Evolutionary conservation across 805 yeast species (phyloP), one percentile per base, ranked within the genome.

Genomic region (Candida dajiaensis): DNA sequence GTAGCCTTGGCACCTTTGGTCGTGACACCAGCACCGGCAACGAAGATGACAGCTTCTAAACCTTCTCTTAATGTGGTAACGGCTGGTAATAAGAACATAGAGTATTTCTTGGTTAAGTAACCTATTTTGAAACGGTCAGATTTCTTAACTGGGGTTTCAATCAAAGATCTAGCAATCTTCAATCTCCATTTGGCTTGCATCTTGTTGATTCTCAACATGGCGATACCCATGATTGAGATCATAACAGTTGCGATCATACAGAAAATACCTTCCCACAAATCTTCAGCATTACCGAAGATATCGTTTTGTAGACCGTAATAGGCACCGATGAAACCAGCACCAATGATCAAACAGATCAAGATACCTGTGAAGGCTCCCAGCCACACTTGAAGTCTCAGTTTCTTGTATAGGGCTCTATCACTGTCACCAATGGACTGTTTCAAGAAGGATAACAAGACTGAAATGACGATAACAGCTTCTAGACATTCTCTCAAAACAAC

Each of bases 161-260:
- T 69, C 50, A 90, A 70, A 10, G 97, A 92, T 62, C 71, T 77
- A 25, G 97, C 97, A 63, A 92, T 86, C 72, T 92, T 92, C 55
- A 89, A 76, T 73, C 97, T 81, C 99, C 99, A 92, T 72, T 92
- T 92, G 56, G 81, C 92, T 71, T 89, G 89, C 96, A 90, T 88
- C 74, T 90, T 89, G 74, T 90, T 90, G 67, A 92, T 77, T 69
- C 98, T 81, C 62, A 92, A 77, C 96, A 92, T 87, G 48, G 97
- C 96, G 61, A 92, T 77, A 66, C 99, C 98, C 97, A 92, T 90
- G 58, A 85, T 58, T 12, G 97, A 79, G 62, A 92, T 92, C 80
- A 92, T 79, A 41, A 87, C 70, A 0, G 96, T 80, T 3, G 98
- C 99, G 65, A 92, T 81, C 55, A 92, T 70, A 69, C 95, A 87